Conservation (phyloP, 768 basidiomycete genomes). For the Baorangia bicolor region DNA sequence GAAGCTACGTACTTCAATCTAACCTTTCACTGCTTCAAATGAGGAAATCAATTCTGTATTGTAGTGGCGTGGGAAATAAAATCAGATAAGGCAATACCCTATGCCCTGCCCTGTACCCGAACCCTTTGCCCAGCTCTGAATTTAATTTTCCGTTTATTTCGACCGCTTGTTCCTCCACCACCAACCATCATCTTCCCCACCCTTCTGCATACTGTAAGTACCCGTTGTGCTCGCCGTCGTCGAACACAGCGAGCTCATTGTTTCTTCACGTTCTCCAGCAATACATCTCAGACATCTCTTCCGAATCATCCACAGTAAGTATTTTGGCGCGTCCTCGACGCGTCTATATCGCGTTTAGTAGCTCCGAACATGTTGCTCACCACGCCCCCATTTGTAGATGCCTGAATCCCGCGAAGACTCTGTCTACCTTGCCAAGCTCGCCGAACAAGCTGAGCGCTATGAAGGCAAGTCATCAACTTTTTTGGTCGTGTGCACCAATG, state of each 20-base stretch:
- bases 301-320: conserved; percentile 44
- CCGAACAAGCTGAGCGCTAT: conserved; percentile 99
- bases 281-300: conserved; percentile 17
- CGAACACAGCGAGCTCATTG: conserved; percentile 37
- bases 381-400: conserved; percentile 49
- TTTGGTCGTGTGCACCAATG: conserved; percentile 15
- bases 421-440: conserved; percentile 99
- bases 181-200: conserved; percentile 47
- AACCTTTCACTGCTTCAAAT: conserved; percentile 11
- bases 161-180: conserved; percentile 43
- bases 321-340: conserved; percentile 38
- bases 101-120: conserved; percentile 45
- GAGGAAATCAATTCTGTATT: conserved; percentile 5
- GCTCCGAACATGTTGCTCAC: conserved; percentile 19
- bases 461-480: conserved; percentile 59
- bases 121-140: conserved; percentile 75
- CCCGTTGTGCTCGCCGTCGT: conserved; percentile 30
- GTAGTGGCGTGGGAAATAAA: conserved; percentile 26
- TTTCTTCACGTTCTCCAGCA: conserved; percentile 17
- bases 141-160: conserved; percentile 60
- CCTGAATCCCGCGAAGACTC: conserved; percentile 86
- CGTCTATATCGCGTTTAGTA: conserved; percentile 30
- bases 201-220: conserved; percentile 44
- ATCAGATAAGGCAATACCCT: conserved; percentile 30
- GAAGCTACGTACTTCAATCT: background rate